phyloP scores from a whole-genome alignment of 2,329 filamentous ascomycete species.

The Cladosporium halotolerans region DNA sequence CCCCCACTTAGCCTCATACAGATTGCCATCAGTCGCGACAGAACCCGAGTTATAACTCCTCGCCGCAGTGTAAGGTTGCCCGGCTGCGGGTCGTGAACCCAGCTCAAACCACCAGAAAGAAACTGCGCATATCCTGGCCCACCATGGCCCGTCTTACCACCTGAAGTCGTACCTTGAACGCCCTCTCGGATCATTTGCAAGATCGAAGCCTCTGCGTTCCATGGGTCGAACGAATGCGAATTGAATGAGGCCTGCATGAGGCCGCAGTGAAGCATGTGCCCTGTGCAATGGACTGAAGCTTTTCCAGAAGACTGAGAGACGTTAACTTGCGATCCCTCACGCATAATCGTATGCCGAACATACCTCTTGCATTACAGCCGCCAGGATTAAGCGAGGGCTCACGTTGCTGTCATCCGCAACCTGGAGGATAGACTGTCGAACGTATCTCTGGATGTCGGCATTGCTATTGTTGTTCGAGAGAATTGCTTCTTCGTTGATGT shows the following conservation, averaged over 20 bases:
- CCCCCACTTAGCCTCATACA: slow-evolving; percentile 8
- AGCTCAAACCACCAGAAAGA: slow-evolving; percentile 6
- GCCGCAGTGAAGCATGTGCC: slow-evolving; percentile 15
- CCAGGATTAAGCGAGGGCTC: slow-evolving; percentile 19
- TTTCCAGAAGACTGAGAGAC: slow-evolving; percentile 13
- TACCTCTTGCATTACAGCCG: slow-evolving; percentile 20
- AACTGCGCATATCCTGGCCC: slow-evolving; percentile 11
- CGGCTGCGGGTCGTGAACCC: neutral
- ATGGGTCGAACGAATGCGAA: slow-evolving; percentile 13
- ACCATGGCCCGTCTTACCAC: slow-evolving; percentile 1
- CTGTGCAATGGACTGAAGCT: slow-evolving; percentile 15
- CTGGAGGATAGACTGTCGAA: slow-evolving; percentile 13
- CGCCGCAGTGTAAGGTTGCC: slow-evolving; percentile 14
- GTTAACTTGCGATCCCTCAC: no score
- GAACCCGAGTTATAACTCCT: slow-evolving; percentile 14
- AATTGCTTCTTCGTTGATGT: slow-evolving; percentile 18
- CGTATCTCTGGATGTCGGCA: slow-evolving; percentile 18
- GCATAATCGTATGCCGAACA: neutral
- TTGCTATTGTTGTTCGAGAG: slow-evolving; percentile 18
- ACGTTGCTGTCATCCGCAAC: slow-evolving; percentile 14
- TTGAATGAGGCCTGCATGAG: slow-evolving; percentile 16
- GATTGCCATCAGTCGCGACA: neutral
- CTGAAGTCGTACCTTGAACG: slow-evolving; percentile 10
- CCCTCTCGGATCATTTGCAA: slow-evolving; percentile 20
- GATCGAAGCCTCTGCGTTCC: slow-evolving; percentile 12